phyloP scores from a whole-genome alignment of 345 rosid species.

The Arabis hirsuta region DNA sequence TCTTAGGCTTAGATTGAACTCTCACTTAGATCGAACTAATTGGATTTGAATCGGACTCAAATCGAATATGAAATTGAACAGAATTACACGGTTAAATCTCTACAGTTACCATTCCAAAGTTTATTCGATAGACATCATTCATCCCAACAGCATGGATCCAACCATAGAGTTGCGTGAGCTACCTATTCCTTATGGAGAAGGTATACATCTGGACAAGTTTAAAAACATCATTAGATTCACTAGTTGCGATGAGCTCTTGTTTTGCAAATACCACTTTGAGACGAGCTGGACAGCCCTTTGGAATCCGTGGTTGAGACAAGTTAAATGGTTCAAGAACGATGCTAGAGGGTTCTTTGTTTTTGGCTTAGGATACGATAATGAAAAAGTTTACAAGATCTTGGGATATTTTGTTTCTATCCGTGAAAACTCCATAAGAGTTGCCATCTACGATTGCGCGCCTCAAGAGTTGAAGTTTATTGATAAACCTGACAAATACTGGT shows the following conservation, averaged over 20 bases:
- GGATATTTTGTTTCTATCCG: neutral
- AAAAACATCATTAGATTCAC: neutral
- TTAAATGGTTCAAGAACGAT: neutral
- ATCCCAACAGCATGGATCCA: too few relatives aligned
- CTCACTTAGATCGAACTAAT: too few relatives aligned
- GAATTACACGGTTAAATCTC: too few relatives aligned
- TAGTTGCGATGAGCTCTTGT: neutral
- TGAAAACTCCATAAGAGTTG: neutral
- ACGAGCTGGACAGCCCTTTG: neutral
- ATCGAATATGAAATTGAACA: too few relatives aligned
- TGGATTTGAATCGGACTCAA: too few relatives aligned
- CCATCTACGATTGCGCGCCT: conserved; percentile 18
- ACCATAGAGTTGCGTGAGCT: too few relatives aligned
- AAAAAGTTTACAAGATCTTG: conserved; percentile 14
- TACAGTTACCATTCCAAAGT: too few relatives aligned
- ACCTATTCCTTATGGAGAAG: too few relatives aligned
- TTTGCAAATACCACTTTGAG: neutral
- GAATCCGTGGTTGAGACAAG: conserved; percentile 16
- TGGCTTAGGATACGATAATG: conserved; percentile 1
- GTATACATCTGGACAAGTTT: neutral
- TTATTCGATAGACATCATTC: too few relatives aligned
- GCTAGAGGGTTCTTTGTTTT: neutral
- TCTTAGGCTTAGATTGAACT: too few relatives aligned
- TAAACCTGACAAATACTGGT: neutral
- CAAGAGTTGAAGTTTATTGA: neutral